Percentiles rank a stretch among this genome's conserved stretches.
phyloP scores from a whole-genome alignment of 148 eudicot species.

The Silene conica region DNA sequence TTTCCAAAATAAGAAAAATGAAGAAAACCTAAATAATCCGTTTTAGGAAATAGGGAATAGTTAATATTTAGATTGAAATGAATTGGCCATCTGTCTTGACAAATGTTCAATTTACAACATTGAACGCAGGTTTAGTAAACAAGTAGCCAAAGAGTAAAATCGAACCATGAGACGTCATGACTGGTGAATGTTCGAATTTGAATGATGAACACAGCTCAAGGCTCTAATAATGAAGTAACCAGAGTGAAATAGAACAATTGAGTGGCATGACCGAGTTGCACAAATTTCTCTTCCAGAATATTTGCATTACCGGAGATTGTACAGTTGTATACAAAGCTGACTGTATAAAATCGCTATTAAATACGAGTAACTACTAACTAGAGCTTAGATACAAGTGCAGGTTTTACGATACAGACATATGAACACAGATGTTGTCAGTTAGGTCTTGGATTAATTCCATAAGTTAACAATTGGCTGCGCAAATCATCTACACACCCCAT shows the following conservation, averaged over 20 bases:
- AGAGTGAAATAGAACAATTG: neutral
- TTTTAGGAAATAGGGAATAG: too few species aligned
- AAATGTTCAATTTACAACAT: too few species aligned
- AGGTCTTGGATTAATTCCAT: slow-evolving; percentile 15
- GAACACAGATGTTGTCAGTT: slow-evolving; percentile 35
- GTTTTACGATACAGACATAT: slow-evolving; percentile 27
- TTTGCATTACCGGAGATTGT: slow-evolving; percentile 27
- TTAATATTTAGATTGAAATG: too few species aligned
- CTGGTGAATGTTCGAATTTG: too few species aligned
- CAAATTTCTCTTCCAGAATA: slow-evolving; percentile 15
- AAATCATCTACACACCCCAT: slow-evolving; percentile 6
- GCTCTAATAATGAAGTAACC: too few species aligned
- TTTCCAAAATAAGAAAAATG: too few species aligned
- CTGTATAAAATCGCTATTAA: slow-evolving; percentile 24
- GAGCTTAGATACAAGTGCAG: slow-evolving; percentile 23
- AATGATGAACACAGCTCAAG: too few species aligned
- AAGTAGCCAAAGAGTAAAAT: too few species aligned
- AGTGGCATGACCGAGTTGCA: neutral
- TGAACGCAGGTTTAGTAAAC: too few species aligned
- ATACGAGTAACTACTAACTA: slow-evolving; percentile 22
- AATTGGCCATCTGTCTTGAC: too few species aligned
- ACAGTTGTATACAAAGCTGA: slow-evolving; percentile 29
- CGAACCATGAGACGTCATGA: too few species aligned
- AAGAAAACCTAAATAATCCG: too few species aligned
- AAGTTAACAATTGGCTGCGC: slow-evolving; percentile 18